Evolutionary conservation across 2,329 filamentous ascomycete genomes (phyloP).

Genomic region (Xylariaceae sp.): DNA sequence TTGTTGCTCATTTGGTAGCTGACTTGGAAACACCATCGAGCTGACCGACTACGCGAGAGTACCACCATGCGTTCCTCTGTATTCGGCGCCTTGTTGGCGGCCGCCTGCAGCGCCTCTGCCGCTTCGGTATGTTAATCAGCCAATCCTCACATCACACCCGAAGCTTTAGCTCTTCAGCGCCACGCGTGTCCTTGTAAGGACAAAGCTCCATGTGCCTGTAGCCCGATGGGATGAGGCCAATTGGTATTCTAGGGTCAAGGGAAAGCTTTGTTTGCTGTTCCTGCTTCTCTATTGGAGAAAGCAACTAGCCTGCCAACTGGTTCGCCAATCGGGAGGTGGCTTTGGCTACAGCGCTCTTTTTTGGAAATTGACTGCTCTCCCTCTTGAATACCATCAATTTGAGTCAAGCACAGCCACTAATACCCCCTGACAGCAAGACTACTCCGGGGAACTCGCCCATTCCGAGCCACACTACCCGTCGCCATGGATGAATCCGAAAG

Average conservation of each 20-base stretch:
- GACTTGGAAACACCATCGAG: constrained; percentile 6
- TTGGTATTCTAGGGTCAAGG: too few species aligned
- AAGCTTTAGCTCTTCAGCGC: not conserved
- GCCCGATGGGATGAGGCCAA: too few species aligned
- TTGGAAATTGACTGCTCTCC: too few species aligned
- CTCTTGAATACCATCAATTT: not conserved
- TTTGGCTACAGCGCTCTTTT: too few species aligned
- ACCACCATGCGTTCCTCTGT: constrained; percentile 24
- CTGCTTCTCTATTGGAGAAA: too few species aligned
- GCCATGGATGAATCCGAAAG: constrained; percentile 80
- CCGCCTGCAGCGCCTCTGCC: constrained; percentile 23
- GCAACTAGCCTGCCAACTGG: too few species aligned
- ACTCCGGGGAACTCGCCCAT: constrained; percentile 30
- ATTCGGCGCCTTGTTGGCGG: constrained; percentile 24
- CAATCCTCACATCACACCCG: not conserved
- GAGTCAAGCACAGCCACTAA: constrained; percentile 8
- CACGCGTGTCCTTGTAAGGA: not conserved
- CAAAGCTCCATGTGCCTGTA: too few species aligned
- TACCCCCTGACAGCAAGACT: constrained; percentile 7
- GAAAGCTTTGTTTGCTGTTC: too few species aligned
- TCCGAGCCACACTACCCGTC: constrained; percentile 70
- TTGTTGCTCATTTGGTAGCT: not conserved
- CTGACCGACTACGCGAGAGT: constrained; percentile 3
- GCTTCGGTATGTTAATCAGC: constrained; percentile 26
- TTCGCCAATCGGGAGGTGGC: too few species aligned